A percentile compares a stretch with the other conserved stretches of the same genome.
Evolutionary conservation across 768 basidiomycete species (phyloP).

Genomic region (Tricholoma furcatifolium): DNA sequence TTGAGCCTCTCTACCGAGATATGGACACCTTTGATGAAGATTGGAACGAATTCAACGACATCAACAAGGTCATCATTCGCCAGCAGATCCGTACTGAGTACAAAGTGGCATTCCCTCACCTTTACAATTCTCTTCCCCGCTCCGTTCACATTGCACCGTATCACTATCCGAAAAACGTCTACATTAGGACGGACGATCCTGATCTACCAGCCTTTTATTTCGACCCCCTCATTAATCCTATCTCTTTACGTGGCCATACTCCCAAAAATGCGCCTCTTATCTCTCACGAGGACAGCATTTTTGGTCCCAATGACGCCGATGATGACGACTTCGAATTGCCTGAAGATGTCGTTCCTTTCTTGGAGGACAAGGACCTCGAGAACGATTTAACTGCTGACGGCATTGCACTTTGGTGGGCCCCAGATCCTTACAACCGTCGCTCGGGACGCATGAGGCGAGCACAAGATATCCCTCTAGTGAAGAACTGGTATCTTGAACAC

Average conservation of each 20-base stretch:
- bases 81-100: slow-evolving; percentile 99
- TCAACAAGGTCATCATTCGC: slow-evolving; percentile 99
- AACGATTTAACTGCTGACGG: slow-evolving; percentile 94
- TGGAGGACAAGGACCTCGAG: slow-evolving; percentile 76
- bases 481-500: slow-evolving; percentile 98
- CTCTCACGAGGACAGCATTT: slow-evolving; percentile 89
- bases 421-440: slow-evolving; percentile 91
- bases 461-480: slow-evolving; percentile 93
- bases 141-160: slow-evolving; percentile 91
- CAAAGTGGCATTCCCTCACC: slow-evolving; percentile 98
- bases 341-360: slow-evolving; percentile 74
- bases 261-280: slow-evolving; percentile 82
- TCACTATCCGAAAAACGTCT: slow-evolving; percentile 94
- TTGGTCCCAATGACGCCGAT: slow-evolving; percentile 83
- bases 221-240: slow-evolving; percentile 97
- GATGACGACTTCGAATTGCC: slow-evolving; percentile 89
- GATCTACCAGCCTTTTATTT: slow-evolving; percentile 99
- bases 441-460: slow-evolving; percentile 92
- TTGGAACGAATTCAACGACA: slow-evolving; percentile 99
- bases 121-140: slow-evolving; percentile 97
- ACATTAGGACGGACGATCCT: slow-evolving; percentile 99
- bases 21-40: slow-evolving; percentile 98
- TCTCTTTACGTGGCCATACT: slow-evolving; percentile 84
- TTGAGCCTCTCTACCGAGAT: slow-evolving; percentile 95
- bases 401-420: slow-evolving; percentile 98